Conservation (phyloP, 2,329 filamentous ascomycete genomes). For the Colletotrichum brevisporum region DNA sequence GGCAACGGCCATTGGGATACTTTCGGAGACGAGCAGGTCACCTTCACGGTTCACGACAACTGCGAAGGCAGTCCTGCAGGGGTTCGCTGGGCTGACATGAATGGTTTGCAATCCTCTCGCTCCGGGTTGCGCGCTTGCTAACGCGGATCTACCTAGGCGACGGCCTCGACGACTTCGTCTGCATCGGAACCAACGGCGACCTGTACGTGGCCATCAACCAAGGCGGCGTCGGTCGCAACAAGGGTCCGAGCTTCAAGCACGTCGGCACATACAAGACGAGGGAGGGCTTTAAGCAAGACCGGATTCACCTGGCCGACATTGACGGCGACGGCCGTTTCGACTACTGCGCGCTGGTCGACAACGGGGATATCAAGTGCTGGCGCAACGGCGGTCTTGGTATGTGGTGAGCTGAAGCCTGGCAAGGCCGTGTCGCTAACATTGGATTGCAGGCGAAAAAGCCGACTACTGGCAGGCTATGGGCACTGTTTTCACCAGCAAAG, state of each 20-base stretch:
- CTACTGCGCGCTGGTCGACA: conserved; percentile 47
- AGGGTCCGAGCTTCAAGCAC: conserved; percentile 13
- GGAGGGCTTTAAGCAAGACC: conserved; percentile 6
- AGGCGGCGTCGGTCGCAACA: not conserved
- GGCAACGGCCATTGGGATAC: too few relatives aligned
- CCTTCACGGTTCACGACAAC: too few relatives aligned
- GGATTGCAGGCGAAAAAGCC: conserved; percentile 19
- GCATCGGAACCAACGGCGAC: not conserved
- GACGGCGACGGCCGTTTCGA: conserved; percentile 53
- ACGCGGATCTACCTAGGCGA: not conserved
- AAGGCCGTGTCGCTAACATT: too few relatives aligned
- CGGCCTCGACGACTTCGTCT: conserved; percentile 2
- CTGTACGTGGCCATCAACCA: not conserved
- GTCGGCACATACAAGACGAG: not conserved
- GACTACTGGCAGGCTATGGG: conserved; percentile 53
- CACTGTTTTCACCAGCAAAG: conserved; percentile 40
- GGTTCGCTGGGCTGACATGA: not conserved
- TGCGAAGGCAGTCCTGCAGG: not conserved
- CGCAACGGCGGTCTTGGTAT: conserved; percentile 48
- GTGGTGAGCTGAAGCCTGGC: conserved; percentile 39
- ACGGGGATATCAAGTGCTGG: conserved; percentile 49
- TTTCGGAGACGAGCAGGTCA: too few relatives aligned
- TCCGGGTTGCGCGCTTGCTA: not conserved
- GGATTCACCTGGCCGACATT: conserved; percentile 39
- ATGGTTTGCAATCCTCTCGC: not conserved